Evolutionary conservation across 148 eudicot species (phyloP).

Genomic region (Arctostaphylos glauca): DNA sequence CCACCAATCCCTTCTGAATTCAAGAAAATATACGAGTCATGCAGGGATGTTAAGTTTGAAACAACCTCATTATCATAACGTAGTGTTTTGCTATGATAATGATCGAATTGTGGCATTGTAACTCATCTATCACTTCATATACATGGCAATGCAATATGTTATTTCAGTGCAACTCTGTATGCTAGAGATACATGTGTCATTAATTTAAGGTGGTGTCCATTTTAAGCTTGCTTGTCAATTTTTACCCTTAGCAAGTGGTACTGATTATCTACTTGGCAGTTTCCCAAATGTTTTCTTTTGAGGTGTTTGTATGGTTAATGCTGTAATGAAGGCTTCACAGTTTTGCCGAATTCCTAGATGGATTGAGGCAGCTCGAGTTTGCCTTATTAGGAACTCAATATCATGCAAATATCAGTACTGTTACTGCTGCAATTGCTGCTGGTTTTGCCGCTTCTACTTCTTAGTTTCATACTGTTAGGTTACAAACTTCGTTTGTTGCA

Average conservation of each 20-base stretch:
- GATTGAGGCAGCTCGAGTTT: conserved; percentile 26
- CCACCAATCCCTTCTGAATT: conserved; percentile 52
- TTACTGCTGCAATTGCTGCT: too few species aligned
- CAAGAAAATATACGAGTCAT: conserved; percentile 18
- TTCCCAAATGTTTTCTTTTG: neutral
- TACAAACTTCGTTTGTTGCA: too few species aligned
- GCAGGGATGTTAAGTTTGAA: conserved; percentile 31
- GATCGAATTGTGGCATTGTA: neutral
- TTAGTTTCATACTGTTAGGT: too few species aligned
- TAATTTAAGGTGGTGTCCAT: neutral
- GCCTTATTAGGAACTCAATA: too few species aligned
- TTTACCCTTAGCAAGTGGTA: neutral
- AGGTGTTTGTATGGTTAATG: neutral
- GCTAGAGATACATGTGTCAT: neutral
- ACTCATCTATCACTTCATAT: neutral
- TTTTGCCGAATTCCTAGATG: conserved; percentile 29
- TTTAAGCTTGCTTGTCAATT: neutral
- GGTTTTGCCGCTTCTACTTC: too few species aligned
- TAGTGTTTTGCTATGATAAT: neutral
- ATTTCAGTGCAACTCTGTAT: neutral
- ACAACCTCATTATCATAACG: neutral
- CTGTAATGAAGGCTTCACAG: neutral
- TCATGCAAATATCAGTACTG: too few species aligned
- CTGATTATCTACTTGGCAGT: neutral
- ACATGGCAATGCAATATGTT: neutral